Conservation (phyloP, 225 moss, liverwort and hornwort genomes). For the Physcomitrium patens region DNA sequence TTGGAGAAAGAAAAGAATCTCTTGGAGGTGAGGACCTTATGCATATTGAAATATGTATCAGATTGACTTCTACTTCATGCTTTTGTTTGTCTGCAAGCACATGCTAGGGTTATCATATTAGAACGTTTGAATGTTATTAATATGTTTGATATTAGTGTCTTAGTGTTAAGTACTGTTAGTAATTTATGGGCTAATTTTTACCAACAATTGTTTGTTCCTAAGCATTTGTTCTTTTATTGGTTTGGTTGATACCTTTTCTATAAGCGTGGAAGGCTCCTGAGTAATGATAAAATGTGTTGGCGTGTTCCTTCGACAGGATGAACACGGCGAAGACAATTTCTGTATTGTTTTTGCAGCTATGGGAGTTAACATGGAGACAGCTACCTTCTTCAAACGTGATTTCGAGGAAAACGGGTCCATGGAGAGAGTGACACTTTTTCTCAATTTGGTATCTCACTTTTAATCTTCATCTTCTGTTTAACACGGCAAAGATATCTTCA, state of each 20-base stretch:
- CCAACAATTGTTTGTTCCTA: neutral
- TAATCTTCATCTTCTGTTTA: too few species aligned
- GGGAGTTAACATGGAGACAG: constrained; percentile 94
- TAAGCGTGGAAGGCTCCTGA: neutral
- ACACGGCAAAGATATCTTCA: too few species aligned
- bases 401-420: constrained; percentile 92
- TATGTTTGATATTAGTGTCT: neutral
- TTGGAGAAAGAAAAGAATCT: constrained; percentile 55
- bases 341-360: constrained; percentile 88
- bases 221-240: neutral
- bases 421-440: constrained; percentile 81
- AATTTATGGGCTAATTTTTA: neutral
- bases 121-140: neutral
- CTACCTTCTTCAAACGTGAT: constrained; percentile 86
- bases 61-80: neutral
- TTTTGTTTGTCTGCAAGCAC: neutral
- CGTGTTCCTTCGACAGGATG: constrained; percentile 33
- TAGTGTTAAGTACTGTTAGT: neutral
- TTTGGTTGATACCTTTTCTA: neutral
- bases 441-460: constrained; percentile 54
- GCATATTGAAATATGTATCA: neutral
- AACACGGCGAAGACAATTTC: constrained; percentile 68
- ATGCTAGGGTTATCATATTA: neutral
- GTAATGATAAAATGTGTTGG: too few species aligned
- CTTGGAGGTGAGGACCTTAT: constrained; percentile 38